Evolutionary conservation across 129 eudicot genomes (phyloP), one percentile per base, ranked within the genome.

Genomic region (Flaveria ramosissima): DNA sequence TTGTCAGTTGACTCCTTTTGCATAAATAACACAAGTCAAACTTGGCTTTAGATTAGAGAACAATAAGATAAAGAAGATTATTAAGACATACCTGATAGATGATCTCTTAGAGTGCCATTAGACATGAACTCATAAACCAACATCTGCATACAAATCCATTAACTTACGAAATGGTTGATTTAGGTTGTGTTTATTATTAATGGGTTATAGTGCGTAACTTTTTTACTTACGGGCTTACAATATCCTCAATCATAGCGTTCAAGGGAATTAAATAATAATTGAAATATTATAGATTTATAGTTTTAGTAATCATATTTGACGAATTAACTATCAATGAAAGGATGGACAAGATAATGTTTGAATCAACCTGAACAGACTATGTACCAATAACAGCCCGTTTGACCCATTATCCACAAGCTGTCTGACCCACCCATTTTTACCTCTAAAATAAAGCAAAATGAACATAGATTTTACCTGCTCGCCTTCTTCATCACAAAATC

Each of bases 101-200:
- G 87, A 52, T 91, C 99, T 73, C 96, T 83, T 73, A 94, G 82
- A 73, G 96, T 89, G 70, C 97, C 97, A 78, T 94, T 91, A 11
- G 96, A 71, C 96, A 94, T 86, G 89, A 84, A 92, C 80, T 92
- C 96, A 50, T 92, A 92, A 72, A 90, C 79, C 85, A 92, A 77
- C 96, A 92, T 92, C 95, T 92, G 96, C 88, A 84, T 16, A 82
- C 48, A 80, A 26, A 78, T 69, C 55, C 0, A 11, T 56, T 24
- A 24, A 61, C 42, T 11, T 61, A 61, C 2, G 19, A 26, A 24
- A 0, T 3, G 19, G 66, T 24, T 60, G 39, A 60, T 60, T 60
- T 23, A 60, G 41, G 42, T 26, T 24, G 5, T 21, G 15, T 60
- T 60, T 60, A 24, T 60, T 17, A 1, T n/a, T 60, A 61, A 61